Percentiles rank a stretch among this genome's conserved stretches.
Evolutionary conservation across 495 filamentous ascomycete species (phyloP).

Genomic region (Tuber borchii): DNA sequence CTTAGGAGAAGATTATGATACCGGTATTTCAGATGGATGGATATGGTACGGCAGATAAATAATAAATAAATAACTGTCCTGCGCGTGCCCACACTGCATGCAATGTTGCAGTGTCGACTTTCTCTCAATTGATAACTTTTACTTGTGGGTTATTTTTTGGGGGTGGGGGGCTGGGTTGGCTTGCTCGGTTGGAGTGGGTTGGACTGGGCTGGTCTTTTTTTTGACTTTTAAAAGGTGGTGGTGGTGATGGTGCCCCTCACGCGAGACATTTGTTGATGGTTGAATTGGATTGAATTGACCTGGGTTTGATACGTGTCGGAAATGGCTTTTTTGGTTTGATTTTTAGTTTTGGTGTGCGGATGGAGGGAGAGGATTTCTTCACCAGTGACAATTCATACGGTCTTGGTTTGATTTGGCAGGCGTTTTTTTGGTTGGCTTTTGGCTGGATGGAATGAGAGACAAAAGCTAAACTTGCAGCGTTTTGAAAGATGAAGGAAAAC

Average conservation of each 20-base stretch:
- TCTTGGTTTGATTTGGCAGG: neutral
- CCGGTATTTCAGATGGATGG: neutral
- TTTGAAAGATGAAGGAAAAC: neutral
- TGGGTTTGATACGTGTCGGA: neutral
- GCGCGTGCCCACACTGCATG: neutral
- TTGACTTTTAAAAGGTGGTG: neutral
- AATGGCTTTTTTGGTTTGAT: neutral
- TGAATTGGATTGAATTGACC: neutral
- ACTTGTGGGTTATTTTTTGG: neutral
- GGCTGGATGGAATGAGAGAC: neutral
- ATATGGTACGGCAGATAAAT: neutral
- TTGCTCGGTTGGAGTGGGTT: neutral
- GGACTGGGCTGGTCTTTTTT: neutral
- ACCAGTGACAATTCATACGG: neutral
- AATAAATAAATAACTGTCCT: neutral
- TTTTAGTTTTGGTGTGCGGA: neutral
- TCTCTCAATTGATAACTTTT: neutral
- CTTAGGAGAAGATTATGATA: neutral
- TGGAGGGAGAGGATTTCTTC: neutral
- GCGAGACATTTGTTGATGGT: neutral
- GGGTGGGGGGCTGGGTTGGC: neutral
- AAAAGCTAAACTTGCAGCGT: neutral
- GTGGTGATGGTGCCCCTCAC: constrained; percentile 3
- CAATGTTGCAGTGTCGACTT: neutral
- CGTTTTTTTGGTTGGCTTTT: neutral